Base-by-base conservation (phyloP, 164 flowering plant species). In the Vitis cinerea region DNA sequence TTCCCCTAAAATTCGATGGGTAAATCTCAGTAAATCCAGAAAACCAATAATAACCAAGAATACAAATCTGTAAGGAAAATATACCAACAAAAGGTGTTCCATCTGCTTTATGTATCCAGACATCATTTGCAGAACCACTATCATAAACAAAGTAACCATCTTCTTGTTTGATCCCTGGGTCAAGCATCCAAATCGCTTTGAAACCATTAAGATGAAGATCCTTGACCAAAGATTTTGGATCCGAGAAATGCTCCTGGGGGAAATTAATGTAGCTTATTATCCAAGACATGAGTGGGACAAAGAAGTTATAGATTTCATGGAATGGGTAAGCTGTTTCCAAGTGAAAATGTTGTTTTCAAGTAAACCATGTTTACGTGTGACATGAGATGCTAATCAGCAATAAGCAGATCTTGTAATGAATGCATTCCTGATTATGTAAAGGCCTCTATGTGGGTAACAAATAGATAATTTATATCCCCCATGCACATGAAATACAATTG, bases 141-240 rank as follows among this genome's bases (percentile, higher is more conserved):
- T 94, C 97, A 83, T 90, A 90, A 55, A 90, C 85, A 77, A 83
- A 91, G 78, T 92, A 94, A 44, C 93, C 95, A 12, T 87, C 79
- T 75, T 92, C 97, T 37, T 76, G 66, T 74, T 94, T 94, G 69
- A 92, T 89, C 57, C 97, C 99, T 8, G 99, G 99, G 67, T 94
- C 97, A 71, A 94, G 95, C 97, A 94, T 94, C 99, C 99, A 94
- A 52, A 92, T 88, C 66, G 99, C 99, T 78, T 92, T 92, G 79
- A 92, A 86, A 63, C 99, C 99, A 71, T 59, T 79, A 29, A 68
- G 66, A 67, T 89, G 95, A 74, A 94, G 99, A 73, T 81, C 79
- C 59, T 82, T 71, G 48, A 71, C 94, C 81, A 94, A 75, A 65
- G 88, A 72, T 68, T 87, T 81, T 30, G 99, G 97, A 79, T 94